Evolutionary conservation across 2,329 filamentous ascomycete genomes (phyloP), one percentile per base, ranked within the genome.

Genomic region (Aspergillus fumigatiaffinis): DNA sequence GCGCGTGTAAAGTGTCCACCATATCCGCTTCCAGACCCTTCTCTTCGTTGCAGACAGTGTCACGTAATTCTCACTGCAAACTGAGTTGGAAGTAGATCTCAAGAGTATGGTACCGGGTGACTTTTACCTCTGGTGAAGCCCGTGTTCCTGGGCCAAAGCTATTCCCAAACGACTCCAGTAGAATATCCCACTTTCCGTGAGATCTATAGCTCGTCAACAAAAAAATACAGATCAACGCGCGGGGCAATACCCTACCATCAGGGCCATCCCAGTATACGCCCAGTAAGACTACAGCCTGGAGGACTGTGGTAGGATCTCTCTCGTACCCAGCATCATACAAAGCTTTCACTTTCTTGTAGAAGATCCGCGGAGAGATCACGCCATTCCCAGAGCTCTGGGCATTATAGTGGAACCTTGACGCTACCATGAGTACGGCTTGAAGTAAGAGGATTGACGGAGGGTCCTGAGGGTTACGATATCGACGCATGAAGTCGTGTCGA

Each of bases 151-250:
- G 9, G 59, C 59, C 9, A 61, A 29, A 38, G 57, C 59, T 50
- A 56, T 61, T 23, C 59, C 59, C 4, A 61, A 28, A n/a, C 57
- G 53, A 41, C 59, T 61, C 59, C 59, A 61, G 25, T 61, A 61
- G 52, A 61, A 61, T 32, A 61, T 50, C 5, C 59, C 59, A 50
- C 38, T 59, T 47, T 61, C 59, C n/a, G 52, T 55, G 29, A 61
- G 56, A 29, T 61, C 59, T 61, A 54, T 35, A 9, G 21, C 25
- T 5, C 4, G 44, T 57, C 52, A 60, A 35, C 38, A 55, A 29
- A 26, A 55, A 29, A 26, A 21, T 48, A 29, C 51, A 23, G 9
- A 29, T 49, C 8, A 38, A 41, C 10, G 28, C 3, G 32, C 9
- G 14, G 9, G 17, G 26, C 48, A n/a, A n/a, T 35, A 20, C 52